Percentiles rank a stretch among this genome's conserved stretches.
These are phyloP conservation scores for Sphaceloma murrayae DNA, from an alignment of 2,329 filamentous ascomycete species.

Conservation along the genomic window DNA sequence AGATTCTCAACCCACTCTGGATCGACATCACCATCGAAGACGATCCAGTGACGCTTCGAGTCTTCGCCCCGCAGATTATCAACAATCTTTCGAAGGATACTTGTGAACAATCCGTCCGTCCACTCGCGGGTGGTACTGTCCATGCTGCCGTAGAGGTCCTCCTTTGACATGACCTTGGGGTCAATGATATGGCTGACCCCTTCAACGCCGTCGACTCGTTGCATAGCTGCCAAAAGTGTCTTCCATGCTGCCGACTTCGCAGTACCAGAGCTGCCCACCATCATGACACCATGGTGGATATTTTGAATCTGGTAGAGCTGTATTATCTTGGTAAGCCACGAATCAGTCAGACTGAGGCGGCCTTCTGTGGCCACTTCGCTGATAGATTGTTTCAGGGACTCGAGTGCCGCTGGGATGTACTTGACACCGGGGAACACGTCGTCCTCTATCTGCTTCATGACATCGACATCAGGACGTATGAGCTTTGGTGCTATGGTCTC, in stretches of 20 bases:
- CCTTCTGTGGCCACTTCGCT: slow-evolving; percentile 72
- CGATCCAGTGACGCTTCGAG: slow-evolving; percentile 95
- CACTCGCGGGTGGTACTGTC: slow-evolving; percentile 97
- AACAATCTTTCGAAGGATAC: slow-evolving; percentile 94
- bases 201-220: slow-evolving; percentile 82
- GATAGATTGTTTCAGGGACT: slow-evolving; percentile 70
- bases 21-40: slow-evolving; percentile 98
- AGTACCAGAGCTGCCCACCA: slow-evolving; percentile 96
- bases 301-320: slow-evolving; percentile 97
- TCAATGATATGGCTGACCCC: slow-evolving; percentile 97
- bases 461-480: slow-evolving; percentile 81
- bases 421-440: slow-evolving; percentile 85
- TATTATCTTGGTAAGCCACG: slow-evolving; percentile 94
- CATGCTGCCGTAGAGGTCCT: slow-evolving; percentile 87
- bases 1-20: slow-evolving; percentile 99
- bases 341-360: slow-evolving; percentile 80
- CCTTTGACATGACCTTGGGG: slow-evolving; percentile 99
- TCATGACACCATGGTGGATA: slow-evolving; percentile 99
- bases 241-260: slow-evolving; percentile 96
- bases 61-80: slow-evolving; percentile 98
- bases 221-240: slow-evolving; percentile 78
- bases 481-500: slow-evolving; percentile 98
- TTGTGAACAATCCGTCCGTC: slow-evolving; percentile 97
- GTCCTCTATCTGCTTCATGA: slow-evolving; percentile 73
- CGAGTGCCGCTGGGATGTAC: slow-evolving; percentile 82